Base-by-base conservation (phyloP, 2,329 filamentous ascomycete genomes). In the Colletotrichum musicola region DNA sequence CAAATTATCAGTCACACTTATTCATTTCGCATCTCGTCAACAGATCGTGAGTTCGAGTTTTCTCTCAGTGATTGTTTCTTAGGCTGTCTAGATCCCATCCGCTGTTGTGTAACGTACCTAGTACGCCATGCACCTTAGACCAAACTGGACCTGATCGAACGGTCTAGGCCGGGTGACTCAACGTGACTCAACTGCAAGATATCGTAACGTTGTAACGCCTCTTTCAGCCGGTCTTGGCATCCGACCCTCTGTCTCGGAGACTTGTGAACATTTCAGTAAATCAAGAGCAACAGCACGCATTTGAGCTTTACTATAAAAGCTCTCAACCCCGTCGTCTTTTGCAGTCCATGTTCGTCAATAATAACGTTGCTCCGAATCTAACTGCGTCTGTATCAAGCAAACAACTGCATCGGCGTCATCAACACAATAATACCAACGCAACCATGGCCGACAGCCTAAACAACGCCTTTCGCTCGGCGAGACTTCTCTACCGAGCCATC, bases 401-500 rank as follows among this genome's bases (percentile, higher is more conserved):
- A 35, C 40, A 14, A 42, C 2, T 42, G 13, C 12, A n/a, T 42
- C 1, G 1, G 12, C 10, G 2, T 25, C 22, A 25, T 14, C 38
- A 42, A 9, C 30, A 35, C 30, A 35, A 9, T 2, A 9, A 10
- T 9, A 35, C 9, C 7, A 35, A 42, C 13, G 5, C 3, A 42
- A 35, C 6, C 1, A 57, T 50, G 46, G 22, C 7, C 3, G 30
- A n/a, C 4, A 30, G 14, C 5, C 7, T 58, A 10, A n/a, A 6
- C 22, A 64, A 46, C 13, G 46, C 54, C 2, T 64, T 44, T 2
- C 1, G 46, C 1, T 58, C 22, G 1, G 7, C n/a, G 4, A 46
- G 54, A 7, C 35, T 58, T 12, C 12, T 44, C 3, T 64, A 50
- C 22, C 46, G 62, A n/a, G 62, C 53, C 3, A 51, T 58, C 18